Percentiles rank a stretch among this genome's conserved stretches.
phyloP scores from a whole-genome alignment of 345 rosid genomes.

The Eucalyptus pauciflora region DNA sequence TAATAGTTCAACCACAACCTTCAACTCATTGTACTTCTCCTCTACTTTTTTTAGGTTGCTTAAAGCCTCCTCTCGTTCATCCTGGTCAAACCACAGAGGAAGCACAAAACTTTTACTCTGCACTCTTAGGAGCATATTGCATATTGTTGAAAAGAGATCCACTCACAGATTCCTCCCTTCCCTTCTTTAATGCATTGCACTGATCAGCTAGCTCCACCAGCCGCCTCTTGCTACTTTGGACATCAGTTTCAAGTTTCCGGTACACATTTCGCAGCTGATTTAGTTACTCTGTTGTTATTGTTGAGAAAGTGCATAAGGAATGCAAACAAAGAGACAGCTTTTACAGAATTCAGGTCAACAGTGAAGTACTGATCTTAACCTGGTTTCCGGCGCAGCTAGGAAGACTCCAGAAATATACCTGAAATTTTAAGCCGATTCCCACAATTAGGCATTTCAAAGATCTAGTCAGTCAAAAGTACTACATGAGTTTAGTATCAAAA shows the following conservation, averaged over 20 bases:
- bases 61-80: constrained; percentile 63
- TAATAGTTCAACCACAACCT: constrained; percentile 27
- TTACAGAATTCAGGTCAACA: no score
- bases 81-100: constrained; percentile 18
- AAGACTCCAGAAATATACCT: no score
- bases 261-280: constrained; percentile 45
- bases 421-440: no score
- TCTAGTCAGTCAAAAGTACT: no score
- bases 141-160: neutral
- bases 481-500: no score
- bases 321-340: no score
- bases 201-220: constrained; percentile 54
- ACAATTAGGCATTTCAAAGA: no score
- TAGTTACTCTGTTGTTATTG: neutral
- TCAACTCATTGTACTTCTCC: constrained; percentile 47
- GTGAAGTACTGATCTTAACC: no score
- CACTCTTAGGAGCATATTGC: neutral
- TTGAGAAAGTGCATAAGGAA: neutral
- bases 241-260: constrained; percentile 65
- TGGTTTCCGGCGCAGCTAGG: no score
- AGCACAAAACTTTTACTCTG: neutral
- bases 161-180: constrained; percentile 80
- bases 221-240: constrained; percentile 53
- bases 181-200: constrained; percentile 57
- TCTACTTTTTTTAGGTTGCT: constrained; percentile 56